Evolutionary conservation across 2,329 filamentous ascomycete genomes (phyloP).

Genomic region (Botrytis sinoallii): DNA sequence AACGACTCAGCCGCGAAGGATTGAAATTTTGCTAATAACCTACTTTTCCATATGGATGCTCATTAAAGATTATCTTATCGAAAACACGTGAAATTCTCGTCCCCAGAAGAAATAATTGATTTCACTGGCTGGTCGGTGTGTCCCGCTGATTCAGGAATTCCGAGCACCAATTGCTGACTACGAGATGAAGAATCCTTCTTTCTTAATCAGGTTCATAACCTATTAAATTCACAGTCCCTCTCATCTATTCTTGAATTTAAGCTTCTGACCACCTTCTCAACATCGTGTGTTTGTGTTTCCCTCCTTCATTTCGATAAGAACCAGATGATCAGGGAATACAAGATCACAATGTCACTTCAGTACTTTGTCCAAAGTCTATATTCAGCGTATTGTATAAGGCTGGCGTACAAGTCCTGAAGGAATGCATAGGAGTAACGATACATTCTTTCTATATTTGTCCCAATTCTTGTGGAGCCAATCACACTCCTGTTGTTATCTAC

Average conservation of each 20-base stretch:
- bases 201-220: neutral
- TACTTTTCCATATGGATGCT: neutral
- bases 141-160: neutral
- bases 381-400: neutral
- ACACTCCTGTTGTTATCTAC: neutral
- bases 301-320: neutral
- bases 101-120: neutral
- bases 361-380: neutral
- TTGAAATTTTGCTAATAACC: neutral
- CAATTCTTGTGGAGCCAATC: neutral
- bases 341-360: neutral
- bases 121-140: neutral
- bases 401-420: neutral
- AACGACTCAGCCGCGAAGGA: conserved; percentile 18
- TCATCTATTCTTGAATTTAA: conserved; percentile 3
- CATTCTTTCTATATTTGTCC: neutral
- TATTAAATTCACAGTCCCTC: neutral
- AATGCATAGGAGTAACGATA: neutral
- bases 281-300: neutral
- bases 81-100: neutral
- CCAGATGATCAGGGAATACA: neutral
- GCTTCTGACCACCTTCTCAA: neutral
- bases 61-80: neutral
- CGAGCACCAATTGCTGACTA: neutral
- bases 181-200: neutral